Base-by-base conservation (phyloP, 345 rosid species). In the Citrus cavaleriei region DNA sequence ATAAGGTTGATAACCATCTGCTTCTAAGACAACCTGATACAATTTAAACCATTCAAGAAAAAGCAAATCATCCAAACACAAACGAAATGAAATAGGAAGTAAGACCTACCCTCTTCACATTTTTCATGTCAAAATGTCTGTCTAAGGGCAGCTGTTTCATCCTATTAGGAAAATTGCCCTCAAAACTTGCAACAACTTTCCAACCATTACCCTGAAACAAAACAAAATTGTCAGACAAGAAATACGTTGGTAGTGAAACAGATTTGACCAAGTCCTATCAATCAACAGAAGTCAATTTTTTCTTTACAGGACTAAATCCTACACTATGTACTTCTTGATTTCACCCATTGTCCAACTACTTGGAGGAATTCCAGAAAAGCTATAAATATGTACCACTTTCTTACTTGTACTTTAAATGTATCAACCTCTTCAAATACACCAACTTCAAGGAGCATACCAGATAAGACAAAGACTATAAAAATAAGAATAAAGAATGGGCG, bases 1-100 rank as follows among this genome's bases (percentile, higher is more conserved):
- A 87, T 97, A 97, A 28, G 99, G 99, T 79, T 97, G 99, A 87
- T 97, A 97, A 78, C 99, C 99, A 89, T 97, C 98, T 68, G 98
- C 98, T 83, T 97, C 98, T 75, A 97, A 84, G 62, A 97, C 99
- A 84, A 94, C 88, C 99, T 94, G 88, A 82, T 30, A 40, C 64
- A 77, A 73, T 75, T 59, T 74, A 83, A 77, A 64, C 27, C 72
- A 22, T 30, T 54, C 67, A 76, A 30, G 70, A 66, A 27, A 81
- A 77, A 27, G 58, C 22, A 81, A 76, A 37, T 49, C 57, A 58
- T 49, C 68, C 73, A 25, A 25, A 77, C 46, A 13, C 12, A 73
- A 70, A 61, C 1, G 28, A 16, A 34, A 74, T 55, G 66, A 82
- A 62, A 83, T 69, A 67, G 66, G 57, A 80, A 78, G 37, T 2